These are phyloP conservation scores for Flaveria brownii DNA, from an alignment of 129 eudicot species.

Conservation along the genomic window DNA sequence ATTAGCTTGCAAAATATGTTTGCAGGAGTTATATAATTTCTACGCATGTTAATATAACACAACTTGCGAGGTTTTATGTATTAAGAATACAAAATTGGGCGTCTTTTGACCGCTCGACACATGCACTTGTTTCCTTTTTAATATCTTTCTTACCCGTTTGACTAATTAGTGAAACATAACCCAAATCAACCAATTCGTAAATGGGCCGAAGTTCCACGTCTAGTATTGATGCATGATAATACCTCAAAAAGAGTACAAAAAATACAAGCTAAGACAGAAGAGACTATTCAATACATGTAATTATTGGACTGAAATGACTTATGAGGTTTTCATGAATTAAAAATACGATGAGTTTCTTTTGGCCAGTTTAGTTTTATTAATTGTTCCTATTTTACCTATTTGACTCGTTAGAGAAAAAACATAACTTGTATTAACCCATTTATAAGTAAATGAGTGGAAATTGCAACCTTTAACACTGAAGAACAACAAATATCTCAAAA, in stretches of 20 bases:
- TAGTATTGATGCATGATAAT: background rate
- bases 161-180: background rate
- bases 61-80: background rate
- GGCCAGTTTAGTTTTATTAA: background rate
- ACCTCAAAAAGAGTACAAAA: background rate
- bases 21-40: background rate
- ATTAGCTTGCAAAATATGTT: background rate
- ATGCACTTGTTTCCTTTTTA: background rate
- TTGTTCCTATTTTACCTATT: background rate
- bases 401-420: background rate
- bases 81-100: background rate
- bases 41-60: background rate
- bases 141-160: background rate
- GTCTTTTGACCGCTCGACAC: slow-evolving; percentile 9
- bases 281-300: background rate
- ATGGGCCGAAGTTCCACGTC: background rate
- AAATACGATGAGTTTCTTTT: background rate
- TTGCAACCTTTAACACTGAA: background rate
- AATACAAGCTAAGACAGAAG: background rate
- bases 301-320: background rate
- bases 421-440: background rate
- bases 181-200: background rate
- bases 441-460: background rate
- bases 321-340: background rate
- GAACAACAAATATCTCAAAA: slow-evolving; percentile 9